Conservation (phyloP, 768 basidiomycete species). For the Lepiota brunneoincarnata region DNA sequence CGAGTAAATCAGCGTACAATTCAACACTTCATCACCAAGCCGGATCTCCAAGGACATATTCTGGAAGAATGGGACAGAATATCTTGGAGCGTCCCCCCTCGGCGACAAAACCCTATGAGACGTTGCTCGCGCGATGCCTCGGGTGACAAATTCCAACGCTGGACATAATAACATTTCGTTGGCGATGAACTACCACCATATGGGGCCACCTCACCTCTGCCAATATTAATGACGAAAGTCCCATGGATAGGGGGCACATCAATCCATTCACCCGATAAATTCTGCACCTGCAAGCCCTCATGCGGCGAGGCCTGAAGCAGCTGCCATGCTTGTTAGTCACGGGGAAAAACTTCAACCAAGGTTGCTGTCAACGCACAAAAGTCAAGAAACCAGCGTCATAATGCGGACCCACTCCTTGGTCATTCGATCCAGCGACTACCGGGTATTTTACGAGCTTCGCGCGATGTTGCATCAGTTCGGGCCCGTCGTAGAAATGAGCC, state of each 20-base stretch:
- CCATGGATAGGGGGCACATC: slow-evolving; percentile 75
- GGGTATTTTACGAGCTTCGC: slow-evolving; percentile 81
- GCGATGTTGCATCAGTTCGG: slow-evolving; percentile 69
- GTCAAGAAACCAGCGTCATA: slow-evolving; percentile 83
- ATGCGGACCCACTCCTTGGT: slow-evolving; percentile 84
- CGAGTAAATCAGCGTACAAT: slow-evolving; percentile 33
- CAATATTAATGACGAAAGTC: slow-evolving; percentile 82
- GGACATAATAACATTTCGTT: neutral
- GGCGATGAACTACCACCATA: neutral
- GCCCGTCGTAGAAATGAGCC: slow-evolving; percentile 58
- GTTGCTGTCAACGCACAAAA: slow-evolving; percentile 45
- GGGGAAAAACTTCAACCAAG: neutral
- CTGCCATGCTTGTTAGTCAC: slow-evolving; percentile 29
- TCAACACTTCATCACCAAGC: slow-evolving; percentile 43
- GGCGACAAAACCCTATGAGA: slow-evolving; percentile 81
- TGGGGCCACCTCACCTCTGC: slow-evolving; percentile 51
- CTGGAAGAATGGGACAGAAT: slow-evolving; percentile 86
- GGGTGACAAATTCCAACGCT: slow-evolving; percentile 79
- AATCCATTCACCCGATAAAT: slow-evolving; percentile 78
- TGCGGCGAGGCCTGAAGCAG: slow-evolving; percentile 79
- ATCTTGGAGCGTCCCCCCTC: slow-evolving; percentile 56
- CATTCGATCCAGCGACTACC: slow-evolving; percentile 36
- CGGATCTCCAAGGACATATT: slow-evolving; percentile 60
- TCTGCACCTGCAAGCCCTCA: slow-evolving; percentile 80
- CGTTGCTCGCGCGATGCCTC: slow-evolving; percentile 74